A percentile compares a stretch with the other conserved stretches of the same genome.
phyloP scores from a whole-genome alignment of 208 protist genomes.

The Blechomonas ayalai region DNA sequence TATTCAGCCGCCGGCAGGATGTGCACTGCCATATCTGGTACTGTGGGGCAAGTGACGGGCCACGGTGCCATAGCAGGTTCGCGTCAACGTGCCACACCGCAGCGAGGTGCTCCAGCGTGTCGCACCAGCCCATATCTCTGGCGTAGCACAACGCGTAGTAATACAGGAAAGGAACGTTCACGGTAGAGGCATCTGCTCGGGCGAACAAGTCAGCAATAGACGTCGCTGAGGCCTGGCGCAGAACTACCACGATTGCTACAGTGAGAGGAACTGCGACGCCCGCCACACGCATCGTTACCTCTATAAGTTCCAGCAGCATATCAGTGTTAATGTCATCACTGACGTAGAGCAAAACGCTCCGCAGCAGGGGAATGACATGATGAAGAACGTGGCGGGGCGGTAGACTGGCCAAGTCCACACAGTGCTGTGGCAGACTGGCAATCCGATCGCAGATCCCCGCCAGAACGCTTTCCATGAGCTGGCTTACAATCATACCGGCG shows the following conservation, averaged over 20 bases:
- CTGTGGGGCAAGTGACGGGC: slow-evolving; percentile 25
- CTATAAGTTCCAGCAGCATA: slow-evolving; percentile 59
- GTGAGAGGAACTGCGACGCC: slow-evolving; percentile 34
- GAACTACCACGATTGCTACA: slow-evolving; percentile 21
- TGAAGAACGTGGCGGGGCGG: slow-evolving; percentile 42
- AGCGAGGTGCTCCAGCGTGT: slow-evolving; percentile 57
- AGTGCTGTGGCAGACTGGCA: slow-evolving; percentile 2
- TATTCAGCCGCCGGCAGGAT: slow-evolving; percentile 72
- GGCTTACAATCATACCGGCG: slow-evolving; percentile 50
- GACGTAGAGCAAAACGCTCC: slow-evolving; percentile 35
- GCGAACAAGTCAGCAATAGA: slow-evolving; percentile 39
- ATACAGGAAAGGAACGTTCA: slow-evolving; percentile 51
- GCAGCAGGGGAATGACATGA: slow-evolving; percentile 44
- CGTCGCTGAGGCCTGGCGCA: slow-evolving; percentile 19
- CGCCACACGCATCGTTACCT: slow-evolving; percentile 37
- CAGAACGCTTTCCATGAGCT: slow-evolving; percentile 60
- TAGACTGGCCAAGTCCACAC: neutral
- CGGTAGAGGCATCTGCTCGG: slow-evolving; percentile 46
- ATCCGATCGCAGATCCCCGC: slow-evolving; percentile 70
- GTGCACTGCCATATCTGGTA: slow-evolving; percentile 78
- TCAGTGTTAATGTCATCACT: slow-evolving; percentile 85
- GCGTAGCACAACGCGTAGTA: slow-evolving; percentile 77
- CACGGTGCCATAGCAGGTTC: slow-evolving; percentile 29
- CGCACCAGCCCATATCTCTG: slow-evolving; percentile 28
- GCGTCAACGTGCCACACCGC: slow-evolving; percentile 56